Conservation (phyloP, 2,329 filamentous ascomycete genomes). For the Neofusicoccum kwambonambiense region DNA sequence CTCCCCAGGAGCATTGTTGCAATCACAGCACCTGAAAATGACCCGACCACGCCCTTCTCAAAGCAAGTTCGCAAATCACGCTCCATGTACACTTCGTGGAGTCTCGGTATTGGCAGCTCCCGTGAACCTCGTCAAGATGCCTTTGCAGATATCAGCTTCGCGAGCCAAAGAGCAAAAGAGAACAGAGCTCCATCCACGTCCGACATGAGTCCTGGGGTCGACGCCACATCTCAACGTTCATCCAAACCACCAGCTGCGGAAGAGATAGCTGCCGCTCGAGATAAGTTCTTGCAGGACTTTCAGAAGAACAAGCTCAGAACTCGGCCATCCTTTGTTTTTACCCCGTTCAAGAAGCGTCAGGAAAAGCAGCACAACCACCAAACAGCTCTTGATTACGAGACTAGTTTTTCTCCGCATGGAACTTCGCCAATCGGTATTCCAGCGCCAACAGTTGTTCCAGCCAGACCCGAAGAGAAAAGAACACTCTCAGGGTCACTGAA, state of each 20-base stretch:
- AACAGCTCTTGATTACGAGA: constrained; percentile 5
- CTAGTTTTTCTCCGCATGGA: background rate
- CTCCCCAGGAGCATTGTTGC: constrained; percentile 20
- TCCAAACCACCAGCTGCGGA: background rate
- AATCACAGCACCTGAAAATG: constrained; percentile 18
- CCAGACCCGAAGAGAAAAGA: constrained; percentile 44
- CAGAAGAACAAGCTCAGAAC: constrained; percentile 40
- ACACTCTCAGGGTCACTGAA: constrained; percentile 63
- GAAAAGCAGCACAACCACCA: constrained; percentile 26
- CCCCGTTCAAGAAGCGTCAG: constrained; percentile 45
- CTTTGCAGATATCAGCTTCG: background rate
- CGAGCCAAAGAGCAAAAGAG: background rate
- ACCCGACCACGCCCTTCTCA: background rate
- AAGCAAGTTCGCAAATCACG: constrained; percentile 16
- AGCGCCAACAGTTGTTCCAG: background rate
- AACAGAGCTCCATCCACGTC: background rate
- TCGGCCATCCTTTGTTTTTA: constrained; percentile 45
- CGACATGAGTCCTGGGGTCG: background rate
- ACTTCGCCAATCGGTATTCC: background rate
- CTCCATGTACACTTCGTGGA: constrained; percentile 17
- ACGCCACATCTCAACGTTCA: constrained; percentile 18
- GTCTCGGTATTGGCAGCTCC: constrained; percentile 1
- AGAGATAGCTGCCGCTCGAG: constrained; percentile 30
- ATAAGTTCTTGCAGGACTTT: constrained; percentile 42
- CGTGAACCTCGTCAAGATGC: background rate